Evolutionary conservation across 177 flowering plant genomes (phyloP), one percentile per base, ranked within the genome.

Genomic region (Vitis hybrid): DNA sequence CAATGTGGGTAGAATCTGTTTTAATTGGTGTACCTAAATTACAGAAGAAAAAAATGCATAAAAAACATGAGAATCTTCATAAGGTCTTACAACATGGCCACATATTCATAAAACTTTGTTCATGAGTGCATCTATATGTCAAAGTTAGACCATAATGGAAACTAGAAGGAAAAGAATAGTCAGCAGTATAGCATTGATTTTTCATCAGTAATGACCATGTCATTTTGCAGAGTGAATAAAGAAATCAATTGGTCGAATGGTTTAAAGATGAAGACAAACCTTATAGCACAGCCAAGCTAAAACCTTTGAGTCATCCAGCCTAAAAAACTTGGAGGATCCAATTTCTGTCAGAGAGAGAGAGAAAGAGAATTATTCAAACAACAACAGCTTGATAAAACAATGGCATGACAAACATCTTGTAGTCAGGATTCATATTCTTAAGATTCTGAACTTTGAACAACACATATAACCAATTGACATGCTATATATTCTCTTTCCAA

Each of bases 221-320:
- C 23, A 57, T 21, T 18, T 57, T 57, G 26, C 60, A 57, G 60
- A 57, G 30, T 6, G 26, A 57, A 57, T 7, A 57, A 2, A 57
- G 11, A 62, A 34, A 55, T 30, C 4, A 49, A 57, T 18, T 21
- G 30, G 30, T 57, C 32, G n/a, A 10, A 8, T 18, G 15, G 14
- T 30, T 71, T 52, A 14, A 58, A 48, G 56, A 65, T 58, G 50
- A 77, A 39, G 21, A 34, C 78, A 65, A 2, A 93, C 98, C 99
- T 95, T 95, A 67, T 60, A 76, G 72, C 68, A 76, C 73, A 95
- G 71, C 98, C 99, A 95, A 72, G 86, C 77, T 66, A 91, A 74
- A 68, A 91, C 96, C 80, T 86, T 95, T 30, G 85, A 75, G 69
- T 95, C 98, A 78, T 95, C 84, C 56, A 95, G 97, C 87, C 99